Evolutionary conservation across 768 basidiomycete genomes (phyloP).

Genomic region (Hygrophorus pudorinus): DNA sequence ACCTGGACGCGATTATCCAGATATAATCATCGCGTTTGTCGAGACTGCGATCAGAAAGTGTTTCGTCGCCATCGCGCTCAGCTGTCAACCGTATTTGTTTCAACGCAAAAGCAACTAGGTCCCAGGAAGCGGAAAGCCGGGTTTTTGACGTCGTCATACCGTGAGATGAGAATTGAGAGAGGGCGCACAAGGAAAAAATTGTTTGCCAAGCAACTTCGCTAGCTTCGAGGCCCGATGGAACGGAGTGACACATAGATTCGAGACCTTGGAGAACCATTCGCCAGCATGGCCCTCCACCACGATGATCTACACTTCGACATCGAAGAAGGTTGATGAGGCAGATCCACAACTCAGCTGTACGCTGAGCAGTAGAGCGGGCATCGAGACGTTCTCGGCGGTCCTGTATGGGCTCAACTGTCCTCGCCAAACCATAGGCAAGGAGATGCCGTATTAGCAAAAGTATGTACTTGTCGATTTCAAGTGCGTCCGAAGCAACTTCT

Average conservation of each 20-base stretch:
- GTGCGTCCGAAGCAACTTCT: slow-evolving; percentile 6
- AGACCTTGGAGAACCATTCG: slow-evolving; percentile 29
- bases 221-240: slow-evolving; percentile 27
- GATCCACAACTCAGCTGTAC: slow-evolving; percentile 64
- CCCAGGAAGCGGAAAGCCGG: slow-evolving; percentile 54
- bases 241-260: slow-evolving; percentile 16
- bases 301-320: slow-evolving; percentile 12
- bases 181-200: slow-evolving; percentile 56
- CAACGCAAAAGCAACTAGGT: slow-evolving; percentile 46
- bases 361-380: slow-evolving; percentile 27
- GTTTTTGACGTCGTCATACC: slow-evolving; percentile 26
- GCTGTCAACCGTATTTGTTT: slow-evolving; percentile 47
- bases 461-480: slow-evolving; percentile 20
- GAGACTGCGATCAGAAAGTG: slow-evolving; percentile 25
- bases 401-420: slow-evolving; percentile 29
- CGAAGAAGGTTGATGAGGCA: slow-evolving; percentile 51
- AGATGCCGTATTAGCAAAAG: slow-evolving; percentile 39
- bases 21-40: slow-evolving; percentile 63
- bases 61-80: slow-evolving; percentile 32
- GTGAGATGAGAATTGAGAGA: slow-evolving; percentile 68
- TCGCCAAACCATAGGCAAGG: slow-evolving; percentile 40
- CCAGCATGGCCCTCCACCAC: slow-evolving; percentile 14
- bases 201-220: slow-evolving; percentile 69
- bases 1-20: slow-evolving; percentile 57
- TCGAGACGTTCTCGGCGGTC: slow-evolving; percentile 23